Percentiles rank a stretch among this genome's conserved stretches.
phyloP scores from a whole-genome alignment of 2,329 filamentous ascomycete genomes.

The Arthrobotrys entomopaga region DNA sequence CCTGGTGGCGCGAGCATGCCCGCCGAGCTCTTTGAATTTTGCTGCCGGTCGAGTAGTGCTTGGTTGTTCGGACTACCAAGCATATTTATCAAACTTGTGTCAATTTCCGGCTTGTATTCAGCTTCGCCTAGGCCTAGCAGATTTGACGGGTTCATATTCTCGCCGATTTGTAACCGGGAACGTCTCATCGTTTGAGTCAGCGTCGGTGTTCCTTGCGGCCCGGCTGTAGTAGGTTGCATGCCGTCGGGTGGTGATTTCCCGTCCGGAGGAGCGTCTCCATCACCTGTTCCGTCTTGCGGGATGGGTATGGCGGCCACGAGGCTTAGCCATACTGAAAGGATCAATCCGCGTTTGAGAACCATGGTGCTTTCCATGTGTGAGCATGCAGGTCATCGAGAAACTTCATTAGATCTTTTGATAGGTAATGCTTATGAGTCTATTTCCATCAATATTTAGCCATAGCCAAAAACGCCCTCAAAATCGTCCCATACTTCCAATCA shows the following conservation, averaged over 20 bases:
- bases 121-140: background rate
- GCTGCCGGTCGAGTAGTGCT: background rate
- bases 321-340: constrained; percentile 33
- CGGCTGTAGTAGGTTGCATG: constrained; percentile 8
- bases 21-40: background rate
- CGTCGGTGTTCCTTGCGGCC: constrained; percentile 1
- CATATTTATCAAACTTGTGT: constrained; percentile 25
- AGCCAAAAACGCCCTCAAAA: constrained; percentile 16
- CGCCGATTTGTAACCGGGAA: background rate
- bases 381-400: constrained; percentile 2
- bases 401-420: background rate
- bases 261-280: background rate
- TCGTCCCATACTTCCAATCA: background rate
- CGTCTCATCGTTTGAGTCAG: constrained; percentile 19
- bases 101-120: background rate
- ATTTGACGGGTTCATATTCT: constrained; percentile 3
- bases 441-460: background rate
- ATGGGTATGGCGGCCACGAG: constrained; percentile 33
- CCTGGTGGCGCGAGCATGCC: constrained; percentile 21
- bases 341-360: constrained; percentile 24
- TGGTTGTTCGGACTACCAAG: background rate
- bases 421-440: constrained; percentile 37
- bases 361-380: background rate
- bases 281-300: constrained; percentile 8
- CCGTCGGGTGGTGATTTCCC: background rate